Percentiles rank a stretch among this genome's conserved stretches.
Conservation (phyloP, 306 rosid species). For the Cicer pinnatifidum region DNA sequence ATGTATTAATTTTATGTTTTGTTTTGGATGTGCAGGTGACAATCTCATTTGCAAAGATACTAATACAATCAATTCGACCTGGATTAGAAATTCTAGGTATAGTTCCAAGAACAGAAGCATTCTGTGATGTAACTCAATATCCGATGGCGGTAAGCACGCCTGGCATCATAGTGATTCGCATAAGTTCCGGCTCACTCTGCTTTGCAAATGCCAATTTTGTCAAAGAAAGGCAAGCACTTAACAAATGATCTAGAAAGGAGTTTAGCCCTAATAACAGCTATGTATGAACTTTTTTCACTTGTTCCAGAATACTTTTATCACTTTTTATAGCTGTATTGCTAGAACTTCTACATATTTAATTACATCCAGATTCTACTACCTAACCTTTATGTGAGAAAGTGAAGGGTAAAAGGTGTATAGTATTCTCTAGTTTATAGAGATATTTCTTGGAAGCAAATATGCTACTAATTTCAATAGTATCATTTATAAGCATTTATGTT, state of each 20-base stretch:
- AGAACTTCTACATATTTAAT: no score
- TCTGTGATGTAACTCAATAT: conserved; percentile 69
- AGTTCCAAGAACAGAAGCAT: conserved; percentile 73
- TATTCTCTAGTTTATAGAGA: no score
- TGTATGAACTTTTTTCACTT: conserved; percentile 39
- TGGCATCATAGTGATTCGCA: conserved; percentile 65
- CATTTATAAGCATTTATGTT: no score
- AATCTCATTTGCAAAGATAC: conserved; percentile 81
- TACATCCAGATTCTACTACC: no score
- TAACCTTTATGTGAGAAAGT: no score
- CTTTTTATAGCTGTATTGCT: no score
- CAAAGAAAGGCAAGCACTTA: conserved; percentile 69
- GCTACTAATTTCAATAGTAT: no score
- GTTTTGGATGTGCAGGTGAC: conserved; percentile 54
- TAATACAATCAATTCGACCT: conserved; percentile 69
- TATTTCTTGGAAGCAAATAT: no score
- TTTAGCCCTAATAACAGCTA: conserved; percentile 29
- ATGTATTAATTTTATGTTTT: neutral
- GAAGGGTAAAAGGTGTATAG: no score
- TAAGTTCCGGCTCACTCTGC: conserved; percentile 72
- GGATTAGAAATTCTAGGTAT: conserved; percentile 71
- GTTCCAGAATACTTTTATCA: conserved; percentile 56
- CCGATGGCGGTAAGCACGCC: conserved; percentile 74
- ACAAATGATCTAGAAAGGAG: conserved; percentile 26
- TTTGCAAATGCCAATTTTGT: conserved; percentile 81